Evolutionary conservation across 805 yeast genomes (phyloP).

Genomic region (Candida piceae): DNA sequence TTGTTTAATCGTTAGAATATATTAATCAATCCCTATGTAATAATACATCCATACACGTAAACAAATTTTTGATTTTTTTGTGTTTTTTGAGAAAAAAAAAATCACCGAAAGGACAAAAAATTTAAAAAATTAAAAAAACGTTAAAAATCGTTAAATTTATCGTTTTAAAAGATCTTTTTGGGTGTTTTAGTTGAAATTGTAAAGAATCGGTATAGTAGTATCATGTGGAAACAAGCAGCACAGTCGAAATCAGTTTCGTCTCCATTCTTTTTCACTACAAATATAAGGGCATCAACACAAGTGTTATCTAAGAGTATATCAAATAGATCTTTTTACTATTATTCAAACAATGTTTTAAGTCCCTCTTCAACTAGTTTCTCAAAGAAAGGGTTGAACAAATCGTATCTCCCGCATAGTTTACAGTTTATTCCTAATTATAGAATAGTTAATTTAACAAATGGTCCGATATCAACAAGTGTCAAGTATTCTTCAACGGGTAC

Average conservation of each 20-base stretch:
- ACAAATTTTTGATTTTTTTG: too few relatives aligned
- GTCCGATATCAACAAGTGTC: constrained; percentile 2
- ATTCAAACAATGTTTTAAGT: constrained; percentile 17
- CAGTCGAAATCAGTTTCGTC: not conserved
- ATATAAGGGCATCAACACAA: not conserved
- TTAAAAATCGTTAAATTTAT: too few relatives aligned
- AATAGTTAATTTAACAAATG: constrained; percentile 7
- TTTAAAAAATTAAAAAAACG: too few relatives aligned
- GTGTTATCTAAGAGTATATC: too few relatives aligned
- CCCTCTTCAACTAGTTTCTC: constrained; percentile 7
- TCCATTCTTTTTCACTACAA: not conserved
- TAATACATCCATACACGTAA: too few relatives aligned
- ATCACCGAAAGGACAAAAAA: too few relatives aligned
- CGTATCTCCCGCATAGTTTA: constrained; percentile 1
- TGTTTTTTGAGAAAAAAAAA: too few relatives aligned
- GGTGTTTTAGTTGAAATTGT: too few relatives aligned
- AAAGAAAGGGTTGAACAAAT: not conserved
- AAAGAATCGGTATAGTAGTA: too few relatives aligned
- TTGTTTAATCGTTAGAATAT: too few relatives aligned
- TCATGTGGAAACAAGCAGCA: constrained; percentile 29
- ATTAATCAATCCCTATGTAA: too few relatives aligned
- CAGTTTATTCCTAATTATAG: constrained; percentile 27
- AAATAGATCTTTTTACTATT: constrained; percentile 15
- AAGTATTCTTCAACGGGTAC: constrained; percentile 1
- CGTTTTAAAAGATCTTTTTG: too few relatives aligned